A percentile compares a stretch with the other conserved stretches of the same genome.
Conservation (phyloP, 805 yeast species). For the Ogataea neopini region DNA sequence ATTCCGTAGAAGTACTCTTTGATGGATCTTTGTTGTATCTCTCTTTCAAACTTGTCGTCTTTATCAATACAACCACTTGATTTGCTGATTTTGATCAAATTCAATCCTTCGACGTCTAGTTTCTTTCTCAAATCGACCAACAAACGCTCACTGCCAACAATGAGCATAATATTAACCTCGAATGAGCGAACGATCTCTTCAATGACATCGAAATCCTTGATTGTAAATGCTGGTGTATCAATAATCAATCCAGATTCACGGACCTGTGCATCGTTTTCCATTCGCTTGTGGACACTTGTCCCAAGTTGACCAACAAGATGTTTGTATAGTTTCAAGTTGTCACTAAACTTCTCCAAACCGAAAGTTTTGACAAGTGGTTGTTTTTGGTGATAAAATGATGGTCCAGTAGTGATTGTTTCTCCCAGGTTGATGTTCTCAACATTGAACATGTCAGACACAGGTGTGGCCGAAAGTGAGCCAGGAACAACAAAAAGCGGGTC, state of each 20-base stretch:
- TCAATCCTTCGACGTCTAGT: slow-evolving; percentile 39
- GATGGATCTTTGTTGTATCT: slow-evolving; percentile 72
- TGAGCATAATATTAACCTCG: slow-evolving; percentile 58
- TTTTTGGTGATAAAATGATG: slow-evolving; percentile 76
- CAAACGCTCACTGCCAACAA: slow-evolving; percentile 75
- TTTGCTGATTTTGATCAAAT: slow-evolving; percentile 61
- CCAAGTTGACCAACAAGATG: slow-evolving; percentile 45
- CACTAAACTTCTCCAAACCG: slow-evolving; percentile 63
- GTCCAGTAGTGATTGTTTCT: slow-evolving; percentile 73
- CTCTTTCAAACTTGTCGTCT: slow-evolving; percentile 68
- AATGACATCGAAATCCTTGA: slow-evolving; percentile 51
- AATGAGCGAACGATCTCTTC: slow-evolving; percentile 61
- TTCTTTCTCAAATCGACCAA: slow-evolving; percentile 61
- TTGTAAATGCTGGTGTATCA: slow-evolving; percentile 69
- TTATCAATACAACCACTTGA: slow-evolving; percentile 78
- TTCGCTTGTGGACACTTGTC: slow-evolving; percentile 40
- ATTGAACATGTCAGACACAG: slow-evolving; percentile 78
- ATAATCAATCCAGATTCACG: slow-evolving; percentile 60
- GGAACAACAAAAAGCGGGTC: slow-evolving; percentile 59
- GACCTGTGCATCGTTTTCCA: slow-evolving; percentile 49
- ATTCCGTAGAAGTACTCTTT: slow-evolving; percentile 90
- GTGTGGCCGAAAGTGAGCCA: slow-evolving; percentile 82
- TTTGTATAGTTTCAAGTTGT: slow-evolving; percentile 59
- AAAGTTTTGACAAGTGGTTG: slow-evolving; percentile 83
- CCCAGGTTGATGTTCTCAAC: slow-evolving; percentile 73